Evolutionary conservation across 306 rosid genomes (phyloP), one percentile per base, ranked within the genome.

Genomic region (Medicago truncatula): DNA sequence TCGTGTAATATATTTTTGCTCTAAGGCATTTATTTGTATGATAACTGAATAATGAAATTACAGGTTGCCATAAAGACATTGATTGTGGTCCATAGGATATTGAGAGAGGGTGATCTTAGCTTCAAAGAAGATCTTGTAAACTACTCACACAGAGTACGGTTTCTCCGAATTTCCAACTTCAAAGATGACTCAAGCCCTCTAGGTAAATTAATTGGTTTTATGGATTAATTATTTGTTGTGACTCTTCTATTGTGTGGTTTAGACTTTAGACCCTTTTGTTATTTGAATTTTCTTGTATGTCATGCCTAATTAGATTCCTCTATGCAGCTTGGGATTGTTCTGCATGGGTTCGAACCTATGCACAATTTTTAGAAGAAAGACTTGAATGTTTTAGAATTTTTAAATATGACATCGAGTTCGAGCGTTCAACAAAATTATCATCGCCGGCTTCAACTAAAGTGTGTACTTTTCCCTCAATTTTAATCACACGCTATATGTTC

Each of bases 281-380:
- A 58, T 59, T 38, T 73, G 16, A 60, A 64, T 67, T 52, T 47
- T 17, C n/a, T 44, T 49, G 43, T 57, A 78, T 76, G 58, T 23
- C 56, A 25, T 79, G 56, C 83, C 79, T 73, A 76, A 76, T 71
- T 61, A 70, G 61, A 66, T 73, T 56, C 81, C 75, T 53, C 41
- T 65, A 28, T 84, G 89, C 90, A 95, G 98, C 98, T 76, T 95
- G 98, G 98, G 97, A 90, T 64, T 95, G 98, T 77, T 95, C 98
- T 52, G 90, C 96, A 60, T 95, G 97, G 97, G 87, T 90, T 67
- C 75, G 98, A 78, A 86, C 89, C 52, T 95, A 95, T 77, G 97
- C 97, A 23, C 78, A 86, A 56, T 95, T 86, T 84, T 76, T 95
- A 65, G 96, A 92, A 81, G 98, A 95, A 84, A 81, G 96, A 56